Base-by-base conservation (phyloP, 2,329 filamentous ascomycete genomes). In the Coniochaeta sp. region DNA sequence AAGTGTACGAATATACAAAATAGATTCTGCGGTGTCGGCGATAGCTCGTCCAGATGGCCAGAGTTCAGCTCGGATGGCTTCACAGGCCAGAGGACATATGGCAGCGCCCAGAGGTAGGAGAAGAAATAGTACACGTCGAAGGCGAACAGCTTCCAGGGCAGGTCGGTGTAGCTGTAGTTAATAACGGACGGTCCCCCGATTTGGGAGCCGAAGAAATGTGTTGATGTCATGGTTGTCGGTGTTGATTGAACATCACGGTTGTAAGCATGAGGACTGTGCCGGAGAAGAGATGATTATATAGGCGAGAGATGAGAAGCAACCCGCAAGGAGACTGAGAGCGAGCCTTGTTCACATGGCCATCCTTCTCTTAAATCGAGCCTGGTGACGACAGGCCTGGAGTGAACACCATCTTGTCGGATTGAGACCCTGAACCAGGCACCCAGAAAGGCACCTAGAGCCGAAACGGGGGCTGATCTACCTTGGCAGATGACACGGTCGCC, bases 1-100 rank as follows among this genome's bases (percentile, higher is more conserved):
- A 76, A 34, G 65, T 92, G 89, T 6, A 89, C 67, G 17, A 72
- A 66, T 24, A 90, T 70, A 60, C 80, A 82, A 64, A 78, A 79
- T 0, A 85, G 36, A 64, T 91, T 91, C 50, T 73, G 70, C 16
- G 67, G 61, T 0, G 82, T 87, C 1, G 79, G 79, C 61, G 86
- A 81, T 19, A 91, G 74, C 73, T 93, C 89, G 65, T 87, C 85
- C 55, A 89, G 74, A 57, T 77, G 66, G 16, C 76, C 81, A 1
- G 82, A 83, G 24, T 52, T 52, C 22, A 26, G 2, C 47, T 77
- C 76, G 59, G 75, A 75, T 1, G 85, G 80, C 16, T 69, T 71
- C 8, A 87, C 52, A 0, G 88, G 88, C 65, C 81, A 75, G n/a
- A 90, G 59, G 38, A 89, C 75, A 69, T 81, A 84, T 2, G 85